Evolutionary conservation across 164 flowering plant genomes (phyloP).

Genomic region (Paratinospora sagittata): DNA sequence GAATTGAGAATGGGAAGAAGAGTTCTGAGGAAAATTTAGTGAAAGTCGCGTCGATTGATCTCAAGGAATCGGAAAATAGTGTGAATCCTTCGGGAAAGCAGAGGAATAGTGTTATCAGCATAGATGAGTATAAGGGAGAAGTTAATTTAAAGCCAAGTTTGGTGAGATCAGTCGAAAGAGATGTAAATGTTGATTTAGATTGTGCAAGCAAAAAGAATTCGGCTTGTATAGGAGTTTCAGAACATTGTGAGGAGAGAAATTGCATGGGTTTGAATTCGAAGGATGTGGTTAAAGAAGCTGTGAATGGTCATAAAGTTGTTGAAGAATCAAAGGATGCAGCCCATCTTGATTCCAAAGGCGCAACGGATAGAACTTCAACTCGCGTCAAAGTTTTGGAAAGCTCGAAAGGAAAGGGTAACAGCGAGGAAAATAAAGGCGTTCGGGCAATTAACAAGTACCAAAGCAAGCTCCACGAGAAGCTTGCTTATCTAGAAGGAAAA

Average conservation of each 20-base stretch:
- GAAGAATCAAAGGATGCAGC: conserved; percentile 2
- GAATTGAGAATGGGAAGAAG: conserved; percentile 9
- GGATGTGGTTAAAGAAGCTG: conserved; percentile 12
- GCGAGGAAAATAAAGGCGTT: conserved; percentile 20
- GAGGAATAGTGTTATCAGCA: neutral
- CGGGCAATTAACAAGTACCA: conserved; percentile 35
- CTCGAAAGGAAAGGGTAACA: conserved; percentile 26
- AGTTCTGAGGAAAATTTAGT: conserved; percentile 18
- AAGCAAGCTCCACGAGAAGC: conserved; percentile 87
- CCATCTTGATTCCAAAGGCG: conserved; percentile 6
- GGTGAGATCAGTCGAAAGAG: neutral
- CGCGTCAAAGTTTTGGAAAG: conserved; percentile 15
- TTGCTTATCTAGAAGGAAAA: conserved; percentile 83
- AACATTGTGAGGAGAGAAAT: conserved; percentile 15
- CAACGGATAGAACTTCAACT: conserved; percentile 12
- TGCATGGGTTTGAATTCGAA: conserved; percentile 6
- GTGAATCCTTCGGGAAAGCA: neutral
- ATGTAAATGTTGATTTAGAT: conserved; percentile 9
- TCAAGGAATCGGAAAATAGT: neutral
- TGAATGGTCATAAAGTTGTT: conserved; percentile 6
- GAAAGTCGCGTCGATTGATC: neutral
- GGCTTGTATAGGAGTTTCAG: neutral
- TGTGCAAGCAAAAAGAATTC: neutral
- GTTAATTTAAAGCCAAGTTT: neutral
- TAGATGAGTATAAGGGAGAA: conserved; percentile 9